These are phyloP conservation scores for Acrocalymma vagum DNA, from an alignment of 2,329 filamentous ascomycete species.

Conservation along the genomic window DNA sequence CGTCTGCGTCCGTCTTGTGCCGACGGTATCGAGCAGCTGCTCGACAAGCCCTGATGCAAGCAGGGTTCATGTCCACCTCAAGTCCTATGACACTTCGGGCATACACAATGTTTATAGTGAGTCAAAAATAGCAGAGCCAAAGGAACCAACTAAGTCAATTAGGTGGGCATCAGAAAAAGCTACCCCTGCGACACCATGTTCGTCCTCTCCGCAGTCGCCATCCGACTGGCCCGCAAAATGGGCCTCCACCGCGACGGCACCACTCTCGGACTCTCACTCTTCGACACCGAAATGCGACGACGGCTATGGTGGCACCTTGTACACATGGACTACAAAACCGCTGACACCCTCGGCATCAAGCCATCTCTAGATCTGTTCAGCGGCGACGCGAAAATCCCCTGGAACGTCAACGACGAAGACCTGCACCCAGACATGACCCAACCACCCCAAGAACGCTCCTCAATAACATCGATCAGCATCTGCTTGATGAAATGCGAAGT, in stretches of 20 bases:
- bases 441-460: conserved; percentile 41
- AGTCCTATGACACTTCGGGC: too few species aligned
- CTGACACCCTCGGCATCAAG: conserved; percentile 59
- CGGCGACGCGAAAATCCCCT: conserved; percentile 57
- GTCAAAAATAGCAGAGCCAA: too few species aligned
- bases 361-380: conserved; percentile 49
- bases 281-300: conserved; percentile 65
- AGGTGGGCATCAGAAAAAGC: too few species aligned
- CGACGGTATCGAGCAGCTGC: too few species aligned
- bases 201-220: too few species aligned
- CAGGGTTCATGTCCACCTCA: too few species aligned
- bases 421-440: conserved; percentile 51
- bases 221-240: conserved; percentile 66
- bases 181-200: too few species aligned
- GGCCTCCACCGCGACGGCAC: conserved; percentile 66
- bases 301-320: conserved; percentile 67
- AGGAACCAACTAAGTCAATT: too few species aligned
- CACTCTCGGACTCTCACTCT: conserved; percentile 60
- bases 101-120: too few species aligned
- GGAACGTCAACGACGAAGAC: conserved; percentile 62
- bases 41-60: too few species aligned
- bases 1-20: too few species aligned
- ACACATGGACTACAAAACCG: conserved; percentile 61
- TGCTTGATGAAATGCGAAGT: conserved; percentile 47
- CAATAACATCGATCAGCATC: conserved; percentile 54